Evolutionary conservation across 192 early-diverging fungal species (phyloP), one percentile per base, ranked within the genome.

Genomic region (Geranomyces variabilis): DNA sequence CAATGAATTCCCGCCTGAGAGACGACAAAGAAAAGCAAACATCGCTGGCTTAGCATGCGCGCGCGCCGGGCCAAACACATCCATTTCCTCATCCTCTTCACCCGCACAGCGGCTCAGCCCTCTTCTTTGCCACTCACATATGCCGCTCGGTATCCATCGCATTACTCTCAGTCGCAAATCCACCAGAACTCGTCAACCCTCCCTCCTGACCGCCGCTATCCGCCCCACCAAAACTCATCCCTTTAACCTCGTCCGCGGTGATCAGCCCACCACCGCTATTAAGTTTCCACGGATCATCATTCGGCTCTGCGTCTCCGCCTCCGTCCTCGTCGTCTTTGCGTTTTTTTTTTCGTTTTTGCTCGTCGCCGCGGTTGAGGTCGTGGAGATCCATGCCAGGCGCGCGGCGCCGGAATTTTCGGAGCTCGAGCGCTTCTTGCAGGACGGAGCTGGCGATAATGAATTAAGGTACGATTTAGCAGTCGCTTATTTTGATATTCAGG

Each of bases 1-100:
- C 93, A 60, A 96, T 93, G 51, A 87, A 96, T 56, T 89, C 90
- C 84, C 92, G 90, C 87, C 87, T 89, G 68, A 60, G 29, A 53
- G 36, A 41, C 10, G 36, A 10, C 36, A 41, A 41, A 10, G 36
- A 41, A 41, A 41, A 10, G 36, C 36, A 41, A 41, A n/a, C n/a
- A n/a, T n/a, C n/a, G n/a, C n/a, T n/a, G n/a, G n/a, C n/a, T n/a
- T n/a, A n/a, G n/a, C n/a, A n/a, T n/a, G n/a, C n/a, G n/a, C n/a
- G n/a, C n/a, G n/a, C n/a, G n/a, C n/a, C n/a, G n/a, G n/a, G n/a
- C n/a, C 36, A 10, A 21, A 29, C 0, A 31, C 30, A 48, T 36
- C 26, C n/a, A 15, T n/a, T n/a, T n/a, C n/a, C n/a, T n/a, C n/a
- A n/a, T n/a, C n/a, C n/a, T n/a, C n/a, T n/a, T n/a, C n/a, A n/a